These are phyloP conservation scores for Lentinus tigrinus DNA, from an alignment of 768 basidiomycete species.

Conservation along the genomic window DNA sequence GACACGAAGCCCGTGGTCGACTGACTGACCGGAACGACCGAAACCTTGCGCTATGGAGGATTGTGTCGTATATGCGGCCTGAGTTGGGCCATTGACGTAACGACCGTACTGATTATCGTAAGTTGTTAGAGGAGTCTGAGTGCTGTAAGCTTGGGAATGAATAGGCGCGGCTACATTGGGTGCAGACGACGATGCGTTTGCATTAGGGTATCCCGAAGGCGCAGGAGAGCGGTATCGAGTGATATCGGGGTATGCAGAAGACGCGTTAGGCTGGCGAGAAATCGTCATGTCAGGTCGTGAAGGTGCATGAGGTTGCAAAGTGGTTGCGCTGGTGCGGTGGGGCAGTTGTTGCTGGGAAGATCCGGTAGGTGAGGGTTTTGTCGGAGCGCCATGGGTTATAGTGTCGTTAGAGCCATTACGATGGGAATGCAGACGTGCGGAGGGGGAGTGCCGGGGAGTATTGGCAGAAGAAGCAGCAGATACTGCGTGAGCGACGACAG, in stretches of 20 bases:
- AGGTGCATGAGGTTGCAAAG: conserved; percentile 18
- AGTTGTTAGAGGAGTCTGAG: conserved; percentile 2
- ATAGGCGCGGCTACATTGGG: conserved; percentile 5
- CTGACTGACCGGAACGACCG: conserved; percentile 9
- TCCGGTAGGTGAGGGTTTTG: conserved; percentile 23
- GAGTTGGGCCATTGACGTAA: not conserved
- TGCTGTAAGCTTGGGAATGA: conserved; percentile 13
- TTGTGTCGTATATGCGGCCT: not conserved
- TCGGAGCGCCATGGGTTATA: conserved; percentile 17
- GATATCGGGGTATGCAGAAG: conserved; percentile 28
- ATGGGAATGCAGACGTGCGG: conserved; percentile 22
- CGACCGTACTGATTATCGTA: conserved; percentile 10
- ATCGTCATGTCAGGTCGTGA: conserved; percentile 26
- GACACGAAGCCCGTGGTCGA: conserved; percentile 5
- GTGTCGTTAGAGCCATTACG: conserved; percentile 30
- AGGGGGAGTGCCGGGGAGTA: conserved; percentile 23
- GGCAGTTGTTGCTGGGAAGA: conserved; percentile 17
- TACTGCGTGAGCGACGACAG: conserved; percentile 5
- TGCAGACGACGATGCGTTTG: not conserved
- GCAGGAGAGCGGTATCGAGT: conserved; percentile 28
- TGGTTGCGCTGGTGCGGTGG: conserved; percentile 20
- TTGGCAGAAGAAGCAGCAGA: conserved; percentile 6
- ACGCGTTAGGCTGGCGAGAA: conserved; percentile 19
- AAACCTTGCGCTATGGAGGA: not conserved
- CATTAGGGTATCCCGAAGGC: conserved; percentile 16